phyloP scores from a whole-genome alignment of 106 monocot genomes.

The Dendrobium huoshanense region DNA sequence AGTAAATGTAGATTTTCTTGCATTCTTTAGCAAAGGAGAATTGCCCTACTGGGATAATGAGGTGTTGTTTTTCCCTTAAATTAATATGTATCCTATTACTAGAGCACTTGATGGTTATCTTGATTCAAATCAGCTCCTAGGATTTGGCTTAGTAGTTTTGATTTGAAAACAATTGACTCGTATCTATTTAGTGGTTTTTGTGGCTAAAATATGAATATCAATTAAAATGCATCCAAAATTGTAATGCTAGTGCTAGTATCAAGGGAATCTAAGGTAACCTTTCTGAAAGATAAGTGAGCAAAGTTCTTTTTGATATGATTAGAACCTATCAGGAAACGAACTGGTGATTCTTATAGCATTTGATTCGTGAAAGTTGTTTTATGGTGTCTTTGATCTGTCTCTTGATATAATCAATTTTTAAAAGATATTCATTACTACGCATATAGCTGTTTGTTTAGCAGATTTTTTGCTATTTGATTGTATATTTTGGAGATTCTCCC shows the following conservation, averaged over 20 bases:
- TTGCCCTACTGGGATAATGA: background rate
- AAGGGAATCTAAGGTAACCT: background rate
- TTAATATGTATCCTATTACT: background rate
- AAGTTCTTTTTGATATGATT: background rate
- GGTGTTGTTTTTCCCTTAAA: background rate
- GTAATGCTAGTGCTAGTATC: background rate
- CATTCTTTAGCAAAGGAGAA: background rate
- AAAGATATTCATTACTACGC: background rate
- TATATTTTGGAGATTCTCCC: background rate
- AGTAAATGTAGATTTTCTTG: conserved; percentile 10
- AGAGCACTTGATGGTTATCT: background rate
- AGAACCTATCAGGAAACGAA: background rate
- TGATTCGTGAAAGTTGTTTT: background rate
- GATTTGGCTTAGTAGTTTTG: background rate
- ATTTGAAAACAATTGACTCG: background rate
- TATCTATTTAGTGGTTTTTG: conserved; percentile 2
- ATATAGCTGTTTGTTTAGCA: background rate
- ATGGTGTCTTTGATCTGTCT: background rate
- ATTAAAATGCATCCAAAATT: background rate
- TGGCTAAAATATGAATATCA: background rate
- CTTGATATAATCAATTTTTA: background rate
- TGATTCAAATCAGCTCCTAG: background rate
- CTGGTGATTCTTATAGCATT: background rate
- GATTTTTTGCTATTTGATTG: background rate
- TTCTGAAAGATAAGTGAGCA: background rate